Conservation (phyloP, 2,329 filamentous ascomycete genomes). For the Rhynchosporium agropyri region DNA sequence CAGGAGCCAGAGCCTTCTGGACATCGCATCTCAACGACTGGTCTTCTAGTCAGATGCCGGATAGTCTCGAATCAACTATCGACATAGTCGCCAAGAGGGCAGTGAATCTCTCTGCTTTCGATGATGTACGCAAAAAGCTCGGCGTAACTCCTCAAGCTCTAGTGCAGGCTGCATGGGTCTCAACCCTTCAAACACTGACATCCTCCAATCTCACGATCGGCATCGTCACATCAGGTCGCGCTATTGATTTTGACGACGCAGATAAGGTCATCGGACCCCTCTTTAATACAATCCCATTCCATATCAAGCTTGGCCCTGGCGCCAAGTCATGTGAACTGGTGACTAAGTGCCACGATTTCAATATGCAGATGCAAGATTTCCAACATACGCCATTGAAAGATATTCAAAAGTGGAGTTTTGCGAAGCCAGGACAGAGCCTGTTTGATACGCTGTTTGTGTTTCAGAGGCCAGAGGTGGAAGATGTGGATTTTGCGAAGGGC, state of each 20-base stretch:
- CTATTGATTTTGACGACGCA: constrained; percentile 66
- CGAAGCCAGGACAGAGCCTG: constrained; percentile 53
- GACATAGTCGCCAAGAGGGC: constrained; percentile 37
- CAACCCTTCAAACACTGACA: constrained; percentile 58
- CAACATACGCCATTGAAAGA: constrained; percentile 79
- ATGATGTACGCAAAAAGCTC: constrained; percentile 57
- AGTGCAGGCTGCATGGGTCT: constrained; percentile 74
- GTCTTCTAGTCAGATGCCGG: constrained; percentile 27
- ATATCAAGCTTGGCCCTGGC: constrained; percentile 48
- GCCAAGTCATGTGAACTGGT: constrained; percentile 64
- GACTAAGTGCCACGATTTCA: constrained; percentile 69
- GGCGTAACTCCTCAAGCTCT: constrained; percentile 79
- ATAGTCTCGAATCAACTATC: neutral
- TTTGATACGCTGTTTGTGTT: constrained; percentile 88
- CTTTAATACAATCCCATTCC: constrained; percentile 86
- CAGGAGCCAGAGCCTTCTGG: constrained; percentile 70
- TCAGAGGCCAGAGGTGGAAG: constrained; percentile 54
- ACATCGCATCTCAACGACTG: constrained; percentile 35
- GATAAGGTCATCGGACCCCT: constrained; percentile 76
- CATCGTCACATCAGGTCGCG: constrained; percentile 76
- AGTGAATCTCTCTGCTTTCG: constrained; percentile 50
- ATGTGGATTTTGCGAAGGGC: constrained; percentile 35
- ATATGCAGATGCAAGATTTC: constrained; percentile 66
- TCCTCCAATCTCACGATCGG: constrained; percentile 58
- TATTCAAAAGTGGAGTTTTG: constrained; percentile 76